Conservation (phyloP, 331 rosid species). For the Rhamnella rubrinervis region DNA sequence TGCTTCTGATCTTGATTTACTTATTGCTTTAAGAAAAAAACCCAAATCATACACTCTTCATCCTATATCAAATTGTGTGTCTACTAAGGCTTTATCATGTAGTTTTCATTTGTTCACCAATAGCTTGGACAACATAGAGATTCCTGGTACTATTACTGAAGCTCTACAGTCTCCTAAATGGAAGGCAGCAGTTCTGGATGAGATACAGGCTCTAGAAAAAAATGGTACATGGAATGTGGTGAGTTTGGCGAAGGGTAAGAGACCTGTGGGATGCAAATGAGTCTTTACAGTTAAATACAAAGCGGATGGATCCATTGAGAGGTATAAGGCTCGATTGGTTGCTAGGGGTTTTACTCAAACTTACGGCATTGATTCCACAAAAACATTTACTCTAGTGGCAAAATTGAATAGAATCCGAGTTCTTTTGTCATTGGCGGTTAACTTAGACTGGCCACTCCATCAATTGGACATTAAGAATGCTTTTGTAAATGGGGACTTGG, state of each 20-base stretch:
- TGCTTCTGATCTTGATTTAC: no score
- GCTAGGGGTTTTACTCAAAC: constrained; percentile 3
- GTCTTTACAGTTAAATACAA: neutral
- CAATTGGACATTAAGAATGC: neutral
- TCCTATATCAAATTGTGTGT: no score
- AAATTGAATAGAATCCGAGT: neutral
- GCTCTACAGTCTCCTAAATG: neutral
- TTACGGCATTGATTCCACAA: neutral
- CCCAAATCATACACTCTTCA: no score
- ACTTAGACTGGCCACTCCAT: neutral
- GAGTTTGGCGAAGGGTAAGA: no score
- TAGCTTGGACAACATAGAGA: no score
- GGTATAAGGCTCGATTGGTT: neutral
- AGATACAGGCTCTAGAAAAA: neutral
- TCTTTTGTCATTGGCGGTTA: neutral
- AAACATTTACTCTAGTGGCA: neutral
- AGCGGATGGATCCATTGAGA: neutral
- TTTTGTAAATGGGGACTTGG: neutral
- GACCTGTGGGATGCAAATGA: neutral
- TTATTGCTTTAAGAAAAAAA: no score
- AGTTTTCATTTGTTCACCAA: no score
- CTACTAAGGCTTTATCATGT: no score
- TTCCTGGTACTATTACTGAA: neutral
- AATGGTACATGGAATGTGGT: neutral
- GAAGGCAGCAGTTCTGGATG: neutral